These are phyloP conservation scores for Cystofilobasidium capitatum DNA, from an alignment of 768 basidiomycete genomes.

Conservation along the genomic window DNA sequence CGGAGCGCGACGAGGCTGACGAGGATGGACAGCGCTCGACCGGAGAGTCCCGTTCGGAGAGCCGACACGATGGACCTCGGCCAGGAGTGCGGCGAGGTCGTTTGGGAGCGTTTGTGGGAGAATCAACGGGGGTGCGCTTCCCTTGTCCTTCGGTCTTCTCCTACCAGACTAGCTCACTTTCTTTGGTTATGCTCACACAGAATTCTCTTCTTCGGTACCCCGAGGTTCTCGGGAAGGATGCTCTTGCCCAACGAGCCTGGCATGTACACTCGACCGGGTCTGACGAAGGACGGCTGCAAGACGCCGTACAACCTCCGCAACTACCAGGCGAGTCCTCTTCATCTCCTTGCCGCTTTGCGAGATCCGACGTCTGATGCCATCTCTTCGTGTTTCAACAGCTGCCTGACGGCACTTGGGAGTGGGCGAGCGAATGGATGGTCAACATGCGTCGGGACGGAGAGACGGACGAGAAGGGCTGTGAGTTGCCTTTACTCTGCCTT, in stretches of 20 bases:
- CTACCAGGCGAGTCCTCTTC: conserved; percentile 10
- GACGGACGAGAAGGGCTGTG: conserved; percentile 27
- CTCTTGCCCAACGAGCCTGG: conserved; percentile 18
- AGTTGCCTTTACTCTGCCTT: background rate
- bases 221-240: conserved; percentile 1
- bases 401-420: conserved; percentile 22
- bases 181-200: background rate
- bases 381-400: background rate
- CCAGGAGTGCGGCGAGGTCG: conserved; percentile 14
- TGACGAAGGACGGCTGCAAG: conserved; percentile 8
- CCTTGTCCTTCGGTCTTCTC: background rate
- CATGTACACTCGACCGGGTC: conserved; percentile 17
- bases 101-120: conserved; percentile 26
- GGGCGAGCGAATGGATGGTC: conserved; percentile 25
- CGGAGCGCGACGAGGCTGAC: too few species aligned
- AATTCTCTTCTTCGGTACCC: conserved; percentile 23
- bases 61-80: background rate
- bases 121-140: conserved; percentile 21
- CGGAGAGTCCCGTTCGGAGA: background rate
- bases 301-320: conserved; percentile 19
- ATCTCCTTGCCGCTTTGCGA: background rate
- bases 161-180: background rate
- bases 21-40: background rate
- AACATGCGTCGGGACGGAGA: conserved; percentile 25
- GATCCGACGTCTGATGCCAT: background rate